Evolutionary conservation across 805 yeast species (phyloP).

Genomic region (Metschnikowia borealis): DNA sequence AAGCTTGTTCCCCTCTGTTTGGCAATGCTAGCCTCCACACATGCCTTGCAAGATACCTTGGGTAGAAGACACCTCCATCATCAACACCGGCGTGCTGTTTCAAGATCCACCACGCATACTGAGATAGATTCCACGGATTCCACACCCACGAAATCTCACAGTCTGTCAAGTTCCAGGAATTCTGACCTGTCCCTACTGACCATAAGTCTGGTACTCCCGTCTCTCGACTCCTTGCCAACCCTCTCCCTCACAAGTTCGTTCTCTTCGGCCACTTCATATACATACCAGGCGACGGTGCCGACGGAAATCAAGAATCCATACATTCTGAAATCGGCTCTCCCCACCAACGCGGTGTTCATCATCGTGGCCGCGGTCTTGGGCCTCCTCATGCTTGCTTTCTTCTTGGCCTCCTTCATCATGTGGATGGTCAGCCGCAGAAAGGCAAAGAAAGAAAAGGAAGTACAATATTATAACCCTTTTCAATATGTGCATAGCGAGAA

Average conservation of each 20-base stretch:
- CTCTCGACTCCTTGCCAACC: conserved; percentile 12
- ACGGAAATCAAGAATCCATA: conserved; percentile 14
- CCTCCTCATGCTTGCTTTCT: conserved; percentile 19
- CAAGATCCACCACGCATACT: not conserved
- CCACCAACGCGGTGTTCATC: conserved; percentile 41
- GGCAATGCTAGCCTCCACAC: not conserved
- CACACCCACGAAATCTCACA: not conserved
- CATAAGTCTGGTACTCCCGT: not conserved
- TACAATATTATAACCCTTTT: conserved; percentile 21
- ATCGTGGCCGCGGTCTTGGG: conserved; percentile 19
- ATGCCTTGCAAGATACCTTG: not conserved
- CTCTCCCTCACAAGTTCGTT: conserved; percentile 19
- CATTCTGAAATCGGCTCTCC: conserved; percentile 21
- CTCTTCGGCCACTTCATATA: conserved; percentile 7
- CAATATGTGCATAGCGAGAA: conserved; percentile 4
- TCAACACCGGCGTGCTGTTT: not conserved
- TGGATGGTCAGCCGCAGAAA: conserved; percentile 13
- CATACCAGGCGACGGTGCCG: conserved; percentile 12
- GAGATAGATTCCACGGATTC: not conserved
- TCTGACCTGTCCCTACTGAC: not conserved
- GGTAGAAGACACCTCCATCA: conserved; percentile 1
- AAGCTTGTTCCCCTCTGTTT: not conserved
- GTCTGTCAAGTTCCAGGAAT: too few relatives aligned
- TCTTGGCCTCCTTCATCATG: conserved; percentile 20
- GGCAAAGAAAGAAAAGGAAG: conserved; percentile 33